A percentile compares a stretch with the other conserved stretches of the same genome.
Evolutionary conservation across 2,329 filamentous ascomycete species (phyloP).

Genomic region (Coniella lustricola): DNA sequence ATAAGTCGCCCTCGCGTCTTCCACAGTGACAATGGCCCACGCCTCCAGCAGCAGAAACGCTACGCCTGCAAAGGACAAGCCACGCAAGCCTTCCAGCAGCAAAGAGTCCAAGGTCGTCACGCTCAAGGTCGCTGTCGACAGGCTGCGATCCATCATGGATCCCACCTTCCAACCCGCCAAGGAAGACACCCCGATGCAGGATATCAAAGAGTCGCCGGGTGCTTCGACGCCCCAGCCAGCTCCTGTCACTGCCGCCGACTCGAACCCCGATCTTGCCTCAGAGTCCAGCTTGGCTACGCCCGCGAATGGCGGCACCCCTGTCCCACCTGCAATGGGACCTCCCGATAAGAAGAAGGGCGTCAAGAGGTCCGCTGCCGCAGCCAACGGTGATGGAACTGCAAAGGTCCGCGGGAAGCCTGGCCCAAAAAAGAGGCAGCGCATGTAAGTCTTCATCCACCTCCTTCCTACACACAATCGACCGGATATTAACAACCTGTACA

Average conservation of each 20-base stretch:
- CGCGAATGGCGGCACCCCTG: conserved; percentile 49
- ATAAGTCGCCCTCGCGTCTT: not conserved
- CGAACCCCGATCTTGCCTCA: conserved; percentile 49
- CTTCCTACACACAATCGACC: not conserved
- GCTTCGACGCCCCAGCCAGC: conserved; percentile 33
- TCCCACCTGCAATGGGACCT: conserved; percentile 50
- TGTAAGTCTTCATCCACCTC: conserved; percentile 60
- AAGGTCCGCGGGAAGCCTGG: conserved; percentile 81
- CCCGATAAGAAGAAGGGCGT: conserved; percentile 68
- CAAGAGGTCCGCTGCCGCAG: conserved; percentile 60
- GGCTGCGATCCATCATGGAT: conserved; percentile 44
- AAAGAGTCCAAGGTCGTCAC: conserved; percentile 37
- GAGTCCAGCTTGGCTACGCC: conserved; percentile 56
- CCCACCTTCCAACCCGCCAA: conserved; percentile 36
- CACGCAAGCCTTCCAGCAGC: conserved; percentile 31
- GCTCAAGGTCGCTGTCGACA: conserved; percentile 43
- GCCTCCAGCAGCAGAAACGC: conserved; percentile 30
- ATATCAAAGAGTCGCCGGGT: conserved; percentile 38
- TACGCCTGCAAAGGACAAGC: conserved; percentile 31
- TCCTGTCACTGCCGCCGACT: conserved; percentile 30
- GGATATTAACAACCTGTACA: conserved; percentile 23
- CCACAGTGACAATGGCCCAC: conserved; percentile 27
- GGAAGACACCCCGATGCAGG: conserved; percentile 30
- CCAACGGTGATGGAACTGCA: conserved; percentile 59
- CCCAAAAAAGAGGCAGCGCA: conserved; percentile 89